Conservation (phyloP, 1,284 basidiomycete genomes). For the Leccinum colubrinum region DNA sequence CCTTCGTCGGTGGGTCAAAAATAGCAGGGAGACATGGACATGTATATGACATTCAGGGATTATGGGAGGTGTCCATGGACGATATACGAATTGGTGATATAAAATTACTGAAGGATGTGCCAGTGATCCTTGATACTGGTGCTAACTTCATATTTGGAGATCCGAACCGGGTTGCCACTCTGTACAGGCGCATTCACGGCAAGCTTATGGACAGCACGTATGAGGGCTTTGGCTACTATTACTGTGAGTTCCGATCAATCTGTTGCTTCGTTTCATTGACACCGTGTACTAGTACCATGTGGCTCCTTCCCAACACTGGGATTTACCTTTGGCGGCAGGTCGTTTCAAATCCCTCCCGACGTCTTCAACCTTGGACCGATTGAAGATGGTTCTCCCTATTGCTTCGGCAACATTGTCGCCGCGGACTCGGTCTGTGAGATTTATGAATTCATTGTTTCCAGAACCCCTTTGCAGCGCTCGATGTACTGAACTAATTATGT, state of each 20-base stretch:
- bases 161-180: not conserved
- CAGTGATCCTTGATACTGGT: not conserved
- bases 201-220: not conserved
- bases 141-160: not conserved
- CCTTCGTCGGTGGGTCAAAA: not conserved
- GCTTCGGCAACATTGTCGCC: not conserved
- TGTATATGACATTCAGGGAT: too few species aligned
- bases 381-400: not conserved
- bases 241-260: not conserved
- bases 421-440: not conserved
- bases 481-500: not conserved
- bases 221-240: not conserved
- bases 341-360: not conserved
- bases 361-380: not conserved
- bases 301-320: not conserved
- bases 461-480: not conserved
- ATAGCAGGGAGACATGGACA: too few species aligned
- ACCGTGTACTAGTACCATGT: not conserved
- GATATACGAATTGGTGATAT: not conserved
- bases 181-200: not conserved
- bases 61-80: not conserved
- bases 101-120: not conserved
- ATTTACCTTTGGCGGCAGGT: not conserved
- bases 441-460: not conserved
- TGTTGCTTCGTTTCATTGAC: too few species aligned